Base-by-base conservation (phyloP, 73 alveolate genomes). In the Paraurostyla sp. region DNA sequence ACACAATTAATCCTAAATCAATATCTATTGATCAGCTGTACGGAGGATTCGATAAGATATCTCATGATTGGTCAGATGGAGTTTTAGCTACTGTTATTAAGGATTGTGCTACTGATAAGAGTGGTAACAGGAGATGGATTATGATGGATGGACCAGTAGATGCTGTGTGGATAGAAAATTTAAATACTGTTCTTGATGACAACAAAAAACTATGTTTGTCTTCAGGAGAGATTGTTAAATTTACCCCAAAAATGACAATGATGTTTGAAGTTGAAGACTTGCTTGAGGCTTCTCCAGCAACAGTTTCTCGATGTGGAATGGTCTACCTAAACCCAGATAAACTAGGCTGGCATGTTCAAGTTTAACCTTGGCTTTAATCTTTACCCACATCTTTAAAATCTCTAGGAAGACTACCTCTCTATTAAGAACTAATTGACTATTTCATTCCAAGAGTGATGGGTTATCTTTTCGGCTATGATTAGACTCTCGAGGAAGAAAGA, bases 261-360 rank as follows among this genome's bases (percentile, higher is more conserved):
- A 98, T 99, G 98, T 99, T 99, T 83, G 99, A 99, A 89, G 99
- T 98, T 33, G 99, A 97, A 95, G 99, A 99, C 91, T 86, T 99
- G 59, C 82, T 98, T 22, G 99, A 91, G 36, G 99, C 99, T 15
- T 96, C 99, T 16, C 99, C 99, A 46, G 99, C 99, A 35, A 99
- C 99, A 32, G 99, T 99, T 0, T 87, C 98, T 51, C 85, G 99
- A 83, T 97, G 99, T 71, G 99, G 99, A 29, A 98, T 98, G 99
- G 99, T 98, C 42, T 98, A 95, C 93, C 73, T 98, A 93, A 98
- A 98, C 54, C 98, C 99, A 46, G 95, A 95, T 33, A 90, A 93
- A 76, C 89, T 97, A 69, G 99, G 99, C 40, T 95, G 99, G 95
- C 78, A 95, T 22, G 97, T 98, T 7, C 82, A 97, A 58, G 83